Evolutionary conservation across 2,329 filamentous ascomycete genomes (phyloP).

Genomic region (Coniella lustricola): DNA sequence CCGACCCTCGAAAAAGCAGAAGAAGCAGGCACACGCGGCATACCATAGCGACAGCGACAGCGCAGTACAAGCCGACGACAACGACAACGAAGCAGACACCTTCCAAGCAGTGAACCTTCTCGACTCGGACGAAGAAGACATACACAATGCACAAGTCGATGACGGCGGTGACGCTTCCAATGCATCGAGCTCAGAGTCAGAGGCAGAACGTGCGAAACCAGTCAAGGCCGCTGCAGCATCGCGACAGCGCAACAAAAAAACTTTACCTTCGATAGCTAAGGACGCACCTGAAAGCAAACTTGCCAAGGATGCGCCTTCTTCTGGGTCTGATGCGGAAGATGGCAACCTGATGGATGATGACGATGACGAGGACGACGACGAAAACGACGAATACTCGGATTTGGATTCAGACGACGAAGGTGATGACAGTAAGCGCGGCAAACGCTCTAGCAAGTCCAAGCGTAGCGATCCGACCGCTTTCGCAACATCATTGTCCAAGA

Average conservation of each 20-base stretch:
- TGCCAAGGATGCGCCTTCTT: conserved; percentile 24
- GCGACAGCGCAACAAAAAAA: conserved; percentile 17
- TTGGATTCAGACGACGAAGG: conserved; percentile 30
- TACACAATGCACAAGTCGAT: conserved; percentile 46
- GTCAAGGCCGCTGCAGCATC: neutral
- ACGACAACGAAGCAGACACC: conserved; percentile 27
- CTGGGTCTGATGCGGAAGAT: conserved; percentile 6
- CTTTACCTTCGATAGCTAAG: conserved; percentile 17
- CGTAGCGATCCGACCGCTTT: conserved; percentile 89
- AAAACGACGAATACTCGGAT: conserved; percentile 30
- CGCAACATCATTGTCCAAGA: conserved; percentile 87
- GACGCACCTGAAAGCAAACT: conserved; percentile 22
- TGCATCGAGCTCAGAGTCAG: conserved; percentile 30
- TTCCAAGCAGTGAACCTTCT: conserved; percentile 47
- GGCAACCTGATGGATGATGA: conserved; percentile 20
- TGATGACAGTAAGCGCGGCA: conserved; percentile 24
- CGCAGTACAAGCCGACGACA: conserved; percentile 17
- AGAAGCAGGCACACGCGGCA: conserved; percentile 32
- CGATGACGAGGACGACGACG: conserved; percentile 23
- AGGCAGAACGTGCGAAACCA: conserved; percentile 25
- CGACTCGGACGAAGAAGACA: conserved; percentile 50
- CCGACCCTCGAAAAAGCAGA: conserved; percentile 44
- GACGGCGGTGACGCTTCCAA: conserved; percentile 31
- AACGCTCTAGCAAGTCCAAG: conserved; percentile 54
- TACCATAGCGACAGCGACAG: conserved; percentile 48